phyloP scores from a whole-genome alignment of 495 filamentous ascomycete genomes.

The Hypoxylon crocopeplum region DNA sequence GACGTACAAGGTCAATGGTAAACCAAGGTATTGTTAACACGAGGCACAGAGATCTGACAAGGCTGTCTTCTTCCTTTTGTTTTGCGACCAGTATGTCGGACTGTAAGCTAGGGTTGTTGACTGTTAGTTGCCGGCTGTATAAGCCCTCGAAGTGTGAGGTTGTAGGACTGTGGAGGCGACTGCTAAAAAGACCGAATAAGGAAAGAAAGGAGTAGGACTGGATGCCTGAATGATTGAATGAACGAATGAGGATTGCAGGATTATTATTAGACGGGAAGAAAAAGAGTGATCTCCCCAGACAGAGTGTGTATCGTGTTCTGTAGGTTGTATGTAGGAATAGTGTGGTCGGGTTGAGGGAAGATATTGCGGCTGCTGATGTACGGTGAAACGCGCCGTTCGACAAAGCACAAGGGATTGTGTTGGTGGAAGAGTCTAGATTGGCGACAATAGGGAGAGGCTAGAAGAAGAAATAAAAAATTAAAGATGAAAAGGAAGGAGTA shows the following conservation, averaged over 20 bases:
- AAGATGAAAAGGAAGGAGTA: slow-evolving; percentile 4
- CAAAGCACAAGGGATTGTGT: slow-evolving; percentile 13
- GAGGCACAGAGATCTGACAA: not conserved
- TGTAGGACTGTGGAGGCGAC: not conserved
- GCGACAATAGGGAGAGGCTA: slow-evolving; percentile 6
- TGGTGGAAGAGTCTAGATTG: slow-evolving; percentile 2
- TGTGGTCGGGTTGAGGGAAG: slow-evolving; percentile 11
- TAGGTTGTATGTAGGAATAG: slow-evolving; percentile 20
- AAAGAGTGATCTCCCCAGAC: slow-evolving; percentile 33
- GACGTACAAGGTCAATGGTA: not conserved
- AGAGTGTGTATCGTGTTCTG: slow-evolving; percentile 20
- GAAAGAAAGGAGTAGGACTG: slow-evolving; percentile 14
- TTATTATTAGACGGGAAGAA: slow-evolving; percentile 26
- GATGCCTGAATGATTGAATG: slow-evolving; percentile 18
- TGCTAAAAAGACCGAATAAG: not conserved
- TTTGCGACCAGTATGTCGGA: slow-evolving; percentile 11
- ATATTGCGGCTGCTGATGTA: slow-evolving; percentile 7
- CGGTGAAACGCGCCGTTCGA: slow-evolving; percentile 26
- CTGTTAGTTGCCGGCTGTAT: not conserved
- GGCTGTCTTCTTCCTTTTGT: not conserved
- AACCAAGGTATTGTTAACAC: not conserved
- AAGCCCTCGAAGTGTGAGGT: not conserved
- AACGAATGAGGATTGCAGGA: slow-evolving; percentile 10
- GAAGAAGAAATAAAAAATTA: not conserved
- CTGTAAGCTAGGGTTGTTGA: not conserved